Evolutionary conservation across 2,329 filamentous ascomycete genomes (phyloP).

Genomic region (Beauveria varroae): DNA sequence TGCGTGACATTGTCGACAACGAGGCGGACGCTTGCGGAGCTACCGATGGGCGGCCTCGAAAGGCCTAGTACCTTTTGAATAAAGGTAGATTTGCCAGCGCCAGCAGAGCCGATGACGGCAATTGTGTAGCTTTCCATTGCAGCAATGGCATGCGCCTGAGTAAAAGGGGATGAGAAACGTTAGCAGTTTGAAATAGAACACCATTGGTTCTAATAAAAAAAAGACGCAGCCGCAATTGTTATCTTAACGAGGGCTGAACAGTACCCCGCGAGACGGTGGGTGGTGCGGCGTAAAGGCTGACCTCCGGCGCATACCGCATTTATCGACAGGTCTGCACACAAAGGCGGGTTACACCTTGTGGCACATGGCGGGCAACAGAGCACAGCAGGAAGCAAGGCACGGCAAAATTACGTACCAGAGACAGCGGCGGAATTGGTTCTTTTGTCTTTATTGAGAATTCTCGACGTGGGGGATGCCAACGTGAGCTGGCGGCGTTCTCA

Average conservation of each 20-base stretch:
- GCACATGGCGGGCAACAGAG: background rate
- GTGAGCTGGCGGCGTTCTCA: slow-evolving; percentile 30
- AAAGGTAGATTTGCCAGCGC: slow-evolving; percentile 62
- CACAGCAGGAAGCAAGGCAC: background rate
- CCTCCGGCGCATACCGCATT: background rate
- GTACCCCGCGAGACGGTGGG: background rate
- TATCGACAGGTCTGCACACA: background rate
- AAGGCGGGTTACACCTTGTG: background rate
- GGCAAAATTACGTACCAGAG: slow-evolving; percentile 27
- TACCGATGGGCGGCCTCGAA: slow-evolving; percentile 42
- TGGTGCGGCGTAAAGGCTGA: background rate
- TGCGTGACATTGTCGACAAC: slow-evolving; percentile 51
- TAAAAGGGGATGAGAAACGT: background rate
- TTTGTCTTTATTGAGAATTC: slow-evolving; percentile 37
- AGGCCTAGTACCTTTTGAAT: slow-evolving; percentile 56
- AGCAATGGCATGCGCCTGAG: slow-evolving; percentile 23
- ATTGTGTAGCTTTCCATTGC: slow-evolving; percentile 56
- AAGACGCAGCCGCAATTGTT: slow-evolving; percentile 11
- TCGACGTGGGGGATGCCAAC: slow-evolving; percentile 39
- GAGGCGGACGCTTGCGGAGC: slow-evolving; percentile 49
- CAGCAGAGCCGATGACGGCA: slow-evolving; percentile 57
- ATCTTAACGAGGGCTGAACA: background rate
- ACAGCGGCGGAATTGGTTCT: slow-evolving; percentile 19
- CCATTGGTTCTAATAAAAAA: background rate
- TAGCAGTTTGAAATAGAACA: background rate